A percentile compares a stretch with the other conserved stretches of the same genome.
Conservation (phyloP, 1,139 yeast species). For the Saccharomyces hybrid region DNA sequence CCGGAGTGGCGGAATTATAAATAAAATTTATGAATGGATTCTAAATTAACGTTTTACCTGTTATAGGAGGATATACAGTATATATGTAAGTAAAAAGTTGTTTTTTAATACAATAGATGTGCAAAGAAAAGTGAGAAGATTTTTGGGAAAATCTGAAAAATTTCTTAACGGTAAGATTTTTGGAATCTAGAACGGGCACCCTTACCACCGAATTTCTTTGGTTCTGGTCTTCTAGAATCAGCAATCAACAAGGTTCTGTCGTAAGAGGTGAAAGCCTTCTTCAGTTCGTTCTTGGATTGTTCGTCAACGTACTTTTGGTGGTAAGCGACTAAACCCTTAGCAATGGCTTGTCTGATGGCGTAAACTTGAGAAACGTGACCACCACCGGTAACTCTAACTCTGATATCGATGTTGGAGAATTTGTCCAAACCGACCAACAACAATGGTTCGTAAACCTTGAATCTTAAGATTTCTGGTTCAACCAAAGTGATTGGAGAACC, state of each 20-base stretch:
- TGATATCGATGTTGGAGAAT: constrained; percentile 96
- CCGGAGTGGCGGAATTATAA: no score
- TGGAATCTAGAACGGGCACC: constrained; percentile 99
- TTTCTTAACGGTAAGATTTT: constrained; percentile 96
- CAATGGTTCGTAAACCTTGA: constrained; percentile 99
- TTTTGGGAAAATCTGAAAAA: constrained; percentile 7
- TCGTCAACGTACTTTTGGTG: constrained; percentile 99
- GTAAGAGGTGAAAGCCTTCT: constrained; percentile 95
- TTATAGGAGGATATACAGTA: constrained; percentile 29
- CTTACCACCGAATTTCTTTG: constrained; percentile 99
- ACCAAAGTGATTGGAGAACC: constrained; percentile 99
- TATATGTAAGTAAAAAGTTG: constrained; percentile 22
- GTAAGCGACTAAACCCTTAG: constrained; percentile 99
- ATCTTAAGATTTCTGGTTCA: constrained; percentile 97
- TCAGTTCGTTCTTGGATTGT: constrained; percentile 98
- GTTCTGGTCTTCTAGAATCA: constrained; percentile 99
- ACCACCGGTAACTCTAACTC: constrained; percentile 99
- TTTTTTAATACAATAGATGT: constrained; percentile 7
- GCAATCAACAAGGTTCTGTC: constrained; percentile 99
- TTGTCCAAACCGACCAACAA: constrained; percentile 97
- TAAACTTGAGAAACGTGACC: constrained; percentile 99
- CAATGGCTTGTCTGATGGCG: constrained; percentile 99
- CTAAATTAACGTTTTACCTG: constrained; percentile 18
- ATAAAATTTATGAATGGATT: background rate
- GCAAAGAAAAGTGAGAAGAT: constrained; percentile 13